phyloP scores from a whole-genome alignment of 139 green algal species.

The Zygnema cylindricum region DNA sequence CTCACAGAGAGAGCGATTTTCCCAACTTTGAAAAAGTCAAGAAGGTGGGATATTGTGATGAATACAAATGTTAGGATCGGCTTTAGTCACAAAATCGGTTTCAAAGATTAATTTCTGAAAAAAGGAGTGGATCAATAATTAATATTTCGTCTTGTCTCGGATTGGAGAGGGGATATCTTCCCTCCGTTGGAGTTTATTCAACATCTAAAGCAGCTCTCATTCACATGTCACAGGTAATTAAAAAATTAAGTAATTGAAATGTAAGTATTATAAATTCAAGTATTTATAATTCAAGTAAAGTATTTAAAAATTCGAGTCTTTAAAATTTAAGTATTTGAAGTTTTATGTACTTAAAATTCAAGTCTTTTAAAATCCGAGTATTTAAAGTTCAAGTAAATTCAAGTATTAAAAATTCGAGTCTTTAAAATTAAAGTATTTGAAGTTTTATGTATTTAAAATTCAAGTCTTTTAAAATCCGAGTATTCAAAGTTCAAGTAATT shows the following conservation, averaged over 20 bases:
- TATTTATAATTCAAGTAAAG: background rate
- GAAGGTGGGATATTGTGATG: no score
- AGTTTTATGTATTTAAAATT: background rate
- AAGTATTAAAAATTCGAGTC: background rate
- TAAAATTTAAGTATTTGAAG: background rate
- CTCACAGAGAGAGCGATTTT: no score
- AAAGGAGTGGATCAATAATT: no score
- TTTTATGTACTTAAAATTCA: background rate
- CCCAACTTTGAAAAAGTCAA: no score
- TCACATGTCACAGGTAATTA: conserved; percentile 10
- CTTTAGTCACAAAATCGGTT: no score
- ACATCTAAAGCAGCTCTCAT: conserved; percentile 47
- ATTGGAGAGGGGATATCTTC: no score
- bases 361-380: background rate
- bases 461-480: background rate
- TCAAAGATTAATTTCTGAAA: no score
- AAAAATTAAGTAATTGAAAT: no score
- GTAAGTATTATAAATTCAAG: no score
- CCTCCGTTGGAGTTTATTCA: conserved; percentile 28
- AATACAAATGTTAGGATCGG: no score
- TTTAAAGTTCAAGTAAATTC: background rate
- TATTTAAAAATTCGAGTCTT: background rate
- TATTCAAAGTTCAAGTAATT: background rate
- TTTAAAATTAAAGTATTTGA: background rate
- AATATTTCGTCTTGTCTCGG: no score